phyloP scores from a whole-genome alignment of 2,329 filamentous ascomycete genomes.

The Curvularia spicifera region DNA sequence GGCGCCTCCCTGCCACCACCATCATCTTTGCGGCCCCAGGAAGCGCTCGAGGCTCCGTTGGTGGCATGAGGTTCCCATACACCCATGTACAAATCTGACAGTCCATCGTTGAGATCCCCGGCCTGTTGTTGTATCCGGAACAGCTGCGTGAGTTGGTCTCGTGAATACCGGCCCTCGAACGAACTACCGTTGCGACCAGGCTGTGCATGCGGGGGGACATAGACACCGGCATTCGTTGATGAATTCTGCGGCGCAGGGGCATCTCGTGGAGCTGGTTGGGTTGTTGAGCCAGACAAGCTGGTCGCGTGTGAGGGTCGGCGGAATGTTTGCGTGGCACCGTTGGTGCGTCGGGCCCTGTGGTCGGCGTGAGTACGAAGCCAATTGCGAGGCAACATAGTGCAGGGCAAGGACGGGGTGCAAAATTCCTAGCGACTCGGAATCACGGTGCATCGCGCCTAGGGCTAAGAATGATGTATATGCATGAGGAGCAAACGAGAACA shows the following conservation, averaged over 20 bases:
- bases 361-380: slow-evolving; percentile 23
- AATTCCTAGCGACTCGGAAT: slow-evolving; percentile 20
- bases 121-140: slow-evolving; percentile 66
- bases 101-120: slow-evolving; percentile 62
- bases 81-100: slow-evolving; percentile 72
- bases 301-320: slow-evolving; percentile 67
- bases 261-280: slow-evolving; percentile 43
- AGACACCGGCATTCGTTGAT: slow-evolving; percentile 55
- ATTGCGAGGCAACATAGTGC: slow-evolving; percentile 8
- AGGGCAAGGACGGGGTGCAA: slow-evolving; percentile 9
- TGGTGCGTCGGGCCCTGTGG: slow-evolving; percentile 66
- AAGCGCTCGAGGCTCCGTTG: slow-evolving; percentile 64
- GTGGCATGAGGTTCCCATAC: slow-evolving; percentile 79
- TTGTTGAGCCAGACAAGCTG: slow-evolving; percentile 54
- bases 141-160: slow-evolving; percentile 78
- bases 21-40: slow-evolving; percentile 81
- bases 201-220: slow-evolving; percentile 67
- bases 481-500: slow-evolving; percentile 1
- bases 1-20: slow-evolving; percentile 72
- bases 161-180: slow-evolving; percentile 70
- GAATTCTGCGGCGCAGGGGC: slow-evolving; percentile 37
- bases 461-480: neutral
- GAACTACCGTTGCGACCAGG: slow-evolving; percentile 64
- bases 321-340: slow-evolving; percentile 72
- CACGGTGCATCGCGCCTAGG: slow-evolving; percentile 13